phyloP scores from a whole-genome alignment of 2,329 filamentous ascomycete genomes.

The Chaetothyriales sp. region DNA sequence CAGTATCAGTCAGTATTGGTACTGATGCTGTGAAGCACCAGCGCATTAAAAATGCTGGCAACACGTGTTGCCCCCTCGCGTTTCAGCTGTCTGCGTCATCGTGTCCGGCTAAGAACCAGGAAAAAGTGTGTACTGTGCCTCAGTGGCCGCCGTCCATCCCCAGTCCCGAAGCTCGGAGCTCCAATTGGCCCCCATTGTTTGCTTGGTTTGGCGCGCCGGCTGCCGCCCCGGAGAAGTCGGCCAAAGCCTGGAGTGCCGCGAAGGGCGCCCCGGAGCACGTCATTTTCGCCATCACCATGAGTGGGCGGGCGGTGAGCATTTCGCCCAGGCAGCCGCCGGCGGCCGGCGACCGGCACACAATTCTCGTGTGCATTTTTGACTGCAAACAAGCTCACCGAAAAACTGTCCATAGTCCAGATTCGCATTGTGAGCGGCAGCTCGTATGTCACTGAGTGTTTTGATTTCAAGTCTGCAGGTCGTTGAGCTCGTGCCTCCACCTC shows the following conservation, averaged over 20 bases:
- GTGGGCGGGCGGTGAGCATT: not conserved
- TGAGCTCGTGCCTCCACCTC: constrained; percentile 17
- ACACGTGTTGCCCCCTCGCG: too few relatives aligned
- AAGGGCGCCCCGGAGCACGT: not conserved
- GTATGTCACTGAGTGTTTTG: constrained; percentile 18
- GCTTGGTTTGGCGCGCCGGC: not conserved
- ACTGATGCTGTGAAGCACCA: too few relatives aligned
- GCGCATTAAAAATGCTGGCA: too few relatives aligned
- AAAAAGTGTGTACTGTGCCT: too few relatives aligned
- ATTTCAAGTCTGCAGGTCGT: constrained; percentile 17
- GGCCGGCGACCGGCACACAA: not conserved
- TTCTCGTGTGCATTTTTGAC: not conserved
- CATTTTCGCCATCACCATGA: not conserved
- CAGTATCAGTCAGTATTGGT: too few relatives aligned
- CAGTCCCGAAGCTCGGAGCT: not conserved
- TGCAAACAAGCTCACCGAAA: not conserved
- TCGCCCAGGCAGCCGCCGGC: too few relatives aligned
- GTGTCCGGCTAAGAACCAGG: too few relatives aligned
- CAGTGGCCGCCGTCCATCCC: too few relatives aligned
- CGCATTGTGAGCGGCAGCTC: constrained; percentile 5
- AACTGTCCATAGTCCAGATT: not conserved
- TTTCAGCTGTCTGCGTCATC: too few relatives aligned
- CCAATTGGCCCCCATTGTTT: not conserved
- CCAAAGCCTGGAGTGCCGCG: not conserved
- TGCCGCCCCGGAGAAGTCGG: too few relatives aligned